Conservation (phyloP, 805 yeast genomes). For the Dipodascus albidus region DNA sequence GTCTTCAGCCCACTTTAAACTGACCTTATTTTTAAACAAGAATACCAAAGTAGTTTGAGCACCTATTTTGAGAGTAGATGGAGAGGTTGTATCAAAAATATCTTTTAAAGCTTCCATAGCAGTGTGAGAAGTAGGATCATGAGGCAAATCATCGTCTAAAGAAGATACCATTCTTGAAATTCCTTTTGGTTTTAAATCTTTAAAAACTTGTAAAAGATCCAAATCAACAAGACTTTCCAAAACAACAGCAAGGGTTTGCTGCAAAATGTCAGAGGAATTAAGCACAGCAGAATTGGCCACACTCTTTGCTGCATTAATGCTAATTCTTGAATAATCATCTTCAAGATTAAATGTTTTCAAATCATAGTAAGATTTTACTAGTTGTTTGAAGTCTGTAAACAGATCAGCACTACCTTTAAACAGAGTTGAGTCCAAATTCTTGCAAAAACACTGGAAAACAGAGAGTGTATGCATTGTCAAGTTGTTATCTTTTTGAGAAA, state of each 20-base stretch:
- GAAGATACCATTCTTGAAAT: not conserved
- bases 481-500: constrained; percentile 47
- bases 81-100: constrained; percentile 52
- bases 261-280: not conserved
- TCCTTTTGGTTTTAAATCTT: not conserved
- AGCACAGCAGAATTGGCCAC: constrained; percentile 26
- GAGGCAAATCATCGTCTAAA: not conserved
- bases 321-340: constrained; percentile 12
- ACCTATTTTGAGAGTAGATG: constrained; percentile 47
- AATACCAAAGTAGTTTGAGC: constrained; percentile 42
- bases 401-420: constrained; percentile 55
- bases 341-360: constrained; percentile 6
- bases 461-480: constrained; percentile 34
- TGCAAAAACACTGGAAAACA: constrained; percentile 30
- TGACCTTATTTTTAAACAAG: constrained; percentile 23
- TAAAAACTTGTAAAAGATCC: not conserved
- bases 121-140: not conserved
- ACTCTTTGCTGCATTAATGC: constrained; percentile 33
- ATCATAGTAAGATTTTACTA: constrained; percentile 14
- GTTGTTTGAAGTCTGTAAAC: constrained; percentile 33
- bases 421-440: constrained; percentile 46
- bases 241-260: not conserved
- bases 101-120: constrained; percentile 36
- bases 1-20: constrained; percentile 38
- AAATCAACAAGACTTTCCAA: not conserved